Evolutionary conservation across 768 basidiomycete genomes (phyloP), one percentile per base, ranked within the genome.

Genomic region (Amanita brunnescens): DNA sequence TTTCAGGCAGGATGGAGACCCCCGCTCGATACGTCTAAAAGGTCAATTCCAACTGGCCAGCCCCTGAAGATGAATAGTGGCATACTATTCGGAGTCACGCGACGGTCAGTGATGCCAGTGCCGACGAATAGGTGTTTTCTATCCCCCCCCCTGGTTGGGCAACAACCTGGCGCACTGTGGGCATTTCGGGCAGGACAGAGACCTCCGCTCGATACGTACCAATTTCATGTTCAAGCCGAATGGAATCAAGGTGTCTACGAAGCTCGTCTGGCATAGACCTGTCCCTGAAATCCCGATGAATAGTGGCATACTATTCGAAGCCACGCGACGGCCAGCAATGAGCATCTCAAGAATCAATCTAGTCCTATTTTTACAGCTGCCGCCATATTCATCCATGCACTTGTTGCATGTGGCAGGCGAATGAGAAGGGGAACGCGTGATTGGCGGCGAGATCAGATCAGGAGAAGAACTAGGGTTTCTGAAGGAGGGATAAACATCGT

Each of bases 201-300:
- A 1, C 87, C 90, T 3, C 80, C 87, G 0, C 74, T 73, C 3
- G 81, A 83, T 32, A 87, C 76, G 56, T 91, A n/a, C n/a, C n/a
- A n/a, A n/a, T n/a, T n/a, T n/a, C 87, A 39, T 80, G 74, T 10
- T 77, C 73, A 14, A 70, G 70, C 14, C 90, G 73, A 55, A 81
- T 74, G 13, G 70, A 66, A 2, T 81, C 77, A 20, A 90, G 68
- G 30, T n/a, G n/a, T n/a, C n/a, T n/a, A n/a, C n/a, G n/a, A n/a
- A n/a, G n/a, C n/a, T n/a, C n/a, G n/a, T n/a, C n/a, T n/a, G 80
- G 78, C 1, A 76, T 64, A 3, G 71, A 67, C 51, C 77, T 72
- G 80, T 83, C 1, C 79, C 90, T 38, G 81, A 84, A 18, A 91
- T 65, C 18, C 89, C 74, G 49, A 85, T 69, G 66, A 91, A 88